Base-by-base conservation (phyloP, 2,329 filamentous ascomycete species). In the Aspergillus aculeatinus region DNA sequence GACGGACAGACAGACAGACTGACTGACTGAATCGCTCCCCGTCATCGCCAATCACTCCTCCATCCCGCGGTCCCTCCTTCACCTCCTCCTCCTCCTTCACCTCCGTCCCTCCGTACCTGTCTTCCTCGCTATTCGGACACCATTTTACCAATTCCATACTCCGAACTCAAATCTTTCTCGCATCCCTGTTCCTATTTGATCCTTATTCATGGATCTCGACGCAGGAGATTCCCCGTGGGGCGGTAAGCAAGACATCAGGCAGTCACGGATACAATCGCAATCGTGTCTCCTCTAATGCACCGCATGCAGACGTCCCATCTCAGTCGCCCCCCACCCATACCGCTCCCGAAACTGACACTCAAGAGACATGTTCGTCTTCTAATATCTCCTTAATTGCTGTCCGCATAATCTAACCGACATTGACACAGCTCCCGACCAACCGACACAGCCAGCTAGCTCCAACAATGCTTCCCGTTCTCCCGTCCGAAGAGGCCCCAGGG, bases 171-270 rank as follows among this genome's bases (percentile, higher is more conserved):
- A 44, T 16, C 2, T 19, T 6, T 19, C 39, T 44, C 16, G 6
- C 16, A 56, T 62, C 55, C 33, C 51, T 42, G 27, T 61, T 50
- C 29, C 6, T 60, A 51, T 44, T 31, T 23, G 44, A n/a, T 50
- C 47, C 29, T 51, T 42, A 53, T 47, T 55, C 63, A 79, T 79
- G 76, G 76, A 79, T 70, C 63, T 79, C 60, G 76, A 78, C 58
- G 66, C 71, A 62, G 76, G 76, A 55, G 80, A 81, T 70, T 81
- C 80, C 61, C 80, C 80, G 56, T 82, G 80, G 80, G 79, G 77
- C 68, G 80, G 80, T 82, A 74, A 65, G 76, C 65, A 67, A 48
- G 39, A 44, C 39, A 19, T 44, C 47, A 60, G 67, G 66, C 69
- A 70, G 58, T 69, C 62, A 67, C 59, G 59, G 66, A 62, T 67